phyloP scores from a whole-genome alignment of 345 rosid genomes.

The Hevea brasiliensis region DNA sequence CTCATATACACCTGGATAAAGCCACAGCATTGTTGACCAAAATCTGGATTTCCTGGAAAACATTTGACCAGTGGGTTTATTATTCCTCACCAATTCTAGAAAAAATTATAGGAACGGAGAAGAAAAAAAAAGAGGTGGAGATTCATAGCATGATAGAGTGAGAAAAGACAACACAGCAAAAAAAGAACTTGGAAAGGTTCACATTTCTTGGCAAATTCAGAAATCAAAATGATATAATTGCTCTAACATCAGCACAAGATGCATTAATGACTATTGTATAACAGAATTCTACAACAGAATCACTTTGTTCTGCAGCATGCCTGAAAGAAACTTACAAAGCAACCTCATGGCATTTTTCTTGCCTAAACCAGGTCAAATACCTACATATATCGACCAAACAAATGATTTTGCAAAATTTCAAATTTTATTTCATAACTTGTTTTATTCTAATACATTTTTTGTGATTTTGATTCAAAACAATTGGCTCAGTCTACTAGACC shows the following conservation, averaged over 20 bases:
- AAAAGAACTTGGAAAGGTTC: not conserved
- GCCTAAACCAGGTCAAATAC: no score
- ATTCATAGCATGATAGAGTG: not conserved
- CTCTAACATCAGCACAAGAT: not conserved
- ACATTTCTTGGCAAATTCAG: not conserved
- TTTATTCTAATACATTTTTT: no score
- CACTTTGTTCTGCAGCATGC: not conserved
- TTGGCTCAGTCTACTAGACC: no score
- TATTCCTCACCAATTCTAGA: constrained; percentile 1
- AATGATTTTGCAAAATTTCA: no score
- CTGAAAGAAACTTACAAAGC: not conserved
- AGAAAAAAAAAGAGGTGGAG: not conserved
- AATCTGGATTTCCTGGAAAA: constrained; percentile 54
- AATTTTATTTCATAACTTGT: no score
- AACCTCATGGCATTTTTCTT: not conserved
- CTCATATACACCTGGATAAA: constrained; percentile 93
- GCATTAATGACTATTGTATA: not conserved
- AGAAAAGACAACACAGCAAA: not conserved
- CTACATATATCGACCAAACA: no score
- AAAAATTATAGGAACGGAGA: not conserved
- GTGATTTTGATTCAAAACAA: no score
- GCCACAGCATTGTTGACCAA: constrained; percentile 86
- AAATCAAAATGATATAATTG: not conserved
- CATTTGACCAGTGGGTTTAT: constrained; percentile 6
- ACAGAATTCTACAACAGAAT: not conserved